phyloP scores from a whole-genome alignment of 2,329 filamentous ascomycete species.

The Aureobasidium sp. region DNA sequence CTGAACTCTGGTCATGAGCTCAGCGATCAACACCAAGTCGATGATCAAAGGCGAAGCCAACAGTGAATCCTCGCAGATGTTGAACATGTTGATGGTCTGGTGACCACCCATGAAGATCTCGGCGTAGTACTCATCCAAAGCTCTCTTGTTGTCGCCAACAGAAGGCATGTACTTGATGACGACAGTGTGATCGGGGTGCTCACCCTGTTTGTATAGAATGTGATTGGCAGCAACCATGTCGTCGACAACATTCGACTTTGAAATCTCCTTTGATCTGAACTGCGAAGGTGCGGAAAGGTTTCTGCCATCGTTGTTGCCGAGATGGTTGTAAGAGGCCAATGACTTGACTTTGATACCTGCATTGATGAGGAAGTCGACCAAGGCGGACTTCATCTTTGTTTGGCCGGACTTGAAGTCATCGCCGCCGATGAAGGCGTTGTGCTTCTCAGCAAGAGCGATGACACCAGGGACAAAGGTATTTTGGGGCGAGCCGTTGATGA shows the following conservation, averaged over 20 bases:
- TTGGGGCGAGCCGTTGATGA: conserved; percentile 98
- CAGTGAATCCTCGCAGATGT: conserved; percentile 97
- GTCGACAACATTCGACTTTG: conserved; percentile 97
- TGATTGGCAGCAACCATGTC: conserved; percentile 98
- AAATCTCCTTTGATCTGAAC: conserved; percentile 99
- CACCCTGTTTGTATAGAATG: conserved; percentile 81
- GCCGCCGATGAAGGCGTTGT: conserved; percentile 86
- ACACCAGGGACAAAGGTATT: conserved; percentile 97
- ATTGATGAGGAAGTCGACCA: conserved; percentile 97
- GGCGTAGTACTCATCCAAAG: conserved; percentile 96
- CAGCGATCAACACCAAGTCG: conserved; percentile 82
- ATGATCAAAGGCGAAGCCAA: conserved; percentile 95
- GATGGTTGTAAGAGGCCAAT: conserved; percentile 98
- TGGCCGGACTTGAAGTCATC: conserved; percentile 99
- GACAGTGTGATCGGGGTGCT: conserved; percentile 96
- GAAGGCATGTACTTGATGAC: conserved; percentile 99
- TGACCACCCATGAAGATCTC: conserved; percentile 99
- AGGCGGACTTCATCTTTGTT: conserved; percentile 99
- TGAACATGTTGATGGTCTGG: conserved; percentile 97
- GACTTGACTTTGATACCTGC: conserved; percentile 98
- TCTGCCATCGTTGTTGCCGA: conserved; percentile 99
- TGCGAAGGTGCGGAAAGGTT: conserved; percentile 96
- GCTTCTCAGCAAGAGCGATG: conserved; percentile 78
- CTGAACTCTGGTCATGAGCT: conserved; percentile 97
- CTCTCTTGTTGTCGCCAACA: conserved; percentile 97